A percentile compares a stretch with the other conserved stretches of the same genome.
Conservation (phyloP, 2,329 filamentous ascomycete genomes). For the Clarireedia sp. region DNA sequence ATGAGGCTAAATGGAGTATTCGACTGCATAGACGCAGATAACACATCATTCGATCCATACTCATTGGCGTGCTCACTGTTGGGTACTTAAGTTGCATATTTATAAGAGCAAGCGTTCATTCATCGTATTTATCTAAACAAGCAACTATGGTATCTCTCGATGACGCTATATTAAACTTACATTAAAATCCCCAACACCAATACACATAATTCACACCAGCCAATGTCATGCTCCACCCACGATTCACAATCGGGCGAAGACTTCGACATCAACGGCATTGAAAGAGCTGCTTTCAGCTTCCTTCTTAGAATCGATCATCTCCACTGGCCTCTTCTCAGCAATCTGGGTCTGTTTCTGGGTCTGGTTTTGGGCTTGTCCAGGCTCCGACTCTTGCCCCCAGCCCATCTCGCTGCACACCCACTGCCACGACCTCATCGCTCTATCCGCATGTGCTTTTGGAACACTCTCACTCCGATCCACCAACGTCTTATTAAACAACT, state of each 20-base stretch:
- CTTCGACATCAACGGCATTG: neutral
- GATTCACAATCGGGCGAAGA: conserved; percentile 1
- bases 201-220: too few relatives aligned
- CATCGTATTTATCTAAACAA: too few relatives aligned
- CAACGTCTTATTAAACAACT: conserved; percentile 40
- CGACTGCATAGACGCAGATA: too few relatives aligned
- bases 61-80: too few relatives aligned
- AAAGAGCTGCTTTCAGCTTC: too few relatives aligned
- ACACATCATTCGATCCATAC: too few relatives aligned
- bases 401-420: conserved; percentile 2
- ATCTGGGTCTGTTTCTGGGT: too few relatives aligned
- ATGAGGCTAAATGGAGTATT: neutral
- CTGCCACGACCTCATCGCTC: conserved; percentile 43
- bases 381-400: neutral
- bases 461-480: conserved; percentile 36
- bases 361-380: neutral
- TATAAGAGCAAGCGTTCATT: too few relatives aligned
- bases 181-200: neutral
- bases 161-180: too few relatives aligned
- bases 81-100: too few relatives aligned
- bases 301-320: too few relatives aligned
- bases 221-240: neutral
- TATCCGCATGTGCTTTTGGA: conserved; percentile 42
- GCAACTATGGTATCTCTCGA: too few relatives aligned
- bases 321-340: neutral